Evolutionary conservation across 148 eudicot species (phyloP), one percentile per base, ranked within the genome.

Genomic region (Rhododendron simsii): DNA sequence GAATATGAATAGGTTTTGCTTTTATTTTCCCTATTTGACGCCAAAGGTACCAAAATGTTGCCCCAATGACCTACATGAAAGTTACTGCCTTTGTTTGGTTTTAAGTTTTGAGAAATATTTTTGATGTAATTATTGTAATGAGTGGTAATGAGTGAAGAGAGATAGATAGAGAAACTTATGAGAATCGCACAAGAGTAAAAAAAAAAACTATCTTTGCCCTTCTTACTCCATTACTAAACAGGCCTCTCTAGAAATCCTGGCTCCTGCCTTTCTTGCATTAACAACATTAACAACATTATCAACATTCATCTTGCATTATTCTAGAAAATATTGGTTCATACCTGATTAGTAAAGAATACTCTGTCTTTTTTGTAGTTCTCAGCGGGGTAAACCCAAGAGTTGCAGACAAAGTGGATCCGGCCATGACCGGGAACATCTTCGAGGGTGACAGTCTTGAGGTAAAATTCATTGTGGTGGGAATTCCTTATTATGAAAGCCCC

Each of bases 331-430:
- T 75, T 48, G 3, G 26, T 7, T 15, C 78, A 59, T 79, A 96
- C 99, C 99, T 95, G 92, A 86, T 96, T 96, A 61, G 86, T 84
- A 86, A 96, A 96, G 90, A 96, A 95, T 1, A 96, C 45, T 2
- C 99, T 94, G 51, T 91, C 93, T 59, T 61, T 88, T 26, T 88
- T 85, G 93, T 95, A 95, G 1, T 84, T 50, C 8, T 89, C 69
- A 84, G 91, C 74, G 2, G 94, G 98, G 87, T 96, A 96, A 59
- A 96, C 90, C 98, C 98, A 95, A 39, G 98, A 95, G 87, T 95
- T 91, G 86, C 98, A 95, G 45, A 91, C 80, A 28, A 95, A 95
- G 78, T 90, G 67, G 57, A 95, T 51, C 20, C 11, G 76, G 28
- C 92, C 94, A 88, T 90, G 90, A 41, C 83, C 88, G 35, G 93